Percentiles rank a stretch among this genome's conserved stretches.
Conservation (phyloP, 495 filamentous ascomycete species). For the Oleoguttula mirabilis region DNA sequence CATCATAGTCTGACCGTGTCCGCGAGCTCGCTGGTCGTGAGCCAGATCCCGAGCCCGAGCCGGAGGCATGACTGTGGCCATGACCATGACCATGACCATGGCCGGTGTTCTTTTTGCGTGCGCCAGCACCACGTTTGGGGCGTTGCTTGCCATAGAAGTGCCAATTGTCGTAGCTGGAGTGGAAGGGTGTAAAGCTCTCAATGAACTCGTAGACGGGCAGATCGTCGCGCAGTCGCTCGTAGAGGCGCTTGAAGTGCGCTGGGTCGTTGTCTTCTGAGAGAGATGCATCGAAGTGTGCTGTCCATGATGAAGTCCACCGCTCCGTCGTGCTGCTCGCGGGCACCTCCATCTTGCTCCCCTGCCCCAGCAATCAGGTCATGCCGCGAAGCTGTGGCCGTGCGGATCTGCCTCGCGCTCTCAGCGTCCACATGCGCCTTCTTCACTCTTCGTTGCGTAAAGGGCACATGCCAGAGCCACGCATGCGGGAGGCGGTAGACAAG, state of each 20-base stretch:
- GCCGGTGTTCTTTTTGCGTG: slow-evolving; percentile 11
- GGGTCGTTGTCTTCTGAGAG: neutral
- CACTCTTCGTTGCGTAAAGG: no score
- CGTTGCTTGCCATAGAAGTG: slow-evolving; percentile 27
- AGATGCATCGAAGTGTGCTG: neutral
- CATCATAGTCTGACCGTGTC: slow-evolving; percentile 10
- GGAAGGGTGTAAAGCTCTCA: slow-evolving; percentile 16
- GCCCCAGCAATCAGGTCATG: no score
- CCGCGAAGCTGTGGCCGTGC: no score
- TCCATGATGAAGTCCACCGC: neutral
- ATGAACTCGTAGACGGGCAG: slow-evolving; percentile 18
- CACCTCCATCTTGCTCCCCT: neutral
- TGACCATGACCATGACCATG: no score
- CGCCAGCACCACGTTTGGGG: neutral
- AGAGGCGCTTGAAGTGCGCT: slow-evolving; percentile 11
- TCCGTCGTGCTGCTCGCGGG: neutral
- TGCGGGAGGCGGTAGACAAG: no score
- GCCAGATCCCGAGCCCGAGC: slow-evolving; percentile 5
- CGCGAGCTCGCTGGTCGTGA: slow-evolving; percentile 7
- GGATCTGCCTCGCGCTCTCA: neutral
- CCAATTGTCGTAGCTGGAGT: slow-evolving; percentile 30
- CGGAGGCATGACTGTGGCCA: no score
- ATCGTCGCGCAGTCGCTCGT: slow-evolving; percentile 13
- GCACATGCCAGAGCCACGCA: no score
- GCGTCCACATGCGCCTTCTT: no score